These are phyloP conservation scores for Stenogyne calaminthoides DNA, from an alignment of 305 asterid genomes.

Conservation along the genomic window DNA sequence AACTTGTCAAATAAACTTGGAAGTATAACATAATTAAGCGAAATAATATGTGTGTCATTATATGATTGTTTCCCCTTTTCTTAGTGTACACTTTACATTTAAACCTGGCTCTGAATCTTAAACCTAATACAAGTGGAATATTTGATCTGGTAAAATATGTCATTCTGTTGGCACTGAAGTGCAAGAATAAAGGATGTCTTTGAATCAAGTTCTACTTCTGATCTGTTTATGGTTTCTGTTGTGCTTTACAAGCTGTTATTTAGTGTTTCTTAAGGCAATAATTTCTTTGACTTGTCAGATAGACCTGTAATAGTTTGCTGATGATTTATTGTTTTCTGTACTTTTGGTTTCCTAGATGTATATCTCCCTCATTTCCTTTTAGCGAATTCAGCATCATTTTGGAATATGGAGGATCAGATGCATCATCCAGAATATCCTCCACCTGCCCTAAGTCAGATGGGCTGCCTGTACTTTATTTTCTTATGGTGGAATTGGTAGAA, in stretches of 20 bases:
- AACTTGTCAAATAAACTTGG: not conserved
- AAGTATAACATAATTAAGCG: not conserved
- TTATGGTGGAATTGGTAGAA: constrained; percentile 63
- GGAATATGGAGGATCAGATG: constrained; percentile 72
- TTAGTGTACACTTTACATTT: not conserved
- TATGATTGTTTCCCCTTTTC: not conserved
- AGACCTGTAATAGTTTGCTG: constrained; percentile 26
- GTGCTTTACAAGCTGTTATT: constrained; percentile 5
- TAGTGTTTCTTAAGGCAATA: constrained; percentile 11
- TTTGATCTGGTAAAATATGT: not conserved
- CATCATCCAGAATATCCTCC: constrained; percentile 55
- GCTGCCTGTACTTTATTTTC: constrained; percentile 55
- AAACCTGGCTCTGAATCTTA: not conserved
- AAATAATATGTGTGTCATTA: not conserved
- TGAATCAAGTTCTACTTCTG: not conserved
- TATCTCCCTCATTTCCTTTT: constrained; percentile 60
- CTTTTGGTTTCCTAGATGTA: constrained; percentile 41
- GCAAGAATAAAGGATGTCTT: not conserved
- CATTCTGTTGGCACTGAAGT: not conserved
- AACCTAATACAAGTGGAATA: not conserved
- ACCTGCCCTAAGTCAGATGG: constrained; percentile 37
- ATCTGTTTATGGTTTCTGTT: not conserved
- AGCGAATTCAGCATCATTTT: constrained; percentile 52
- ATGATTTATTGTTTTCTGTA: constrained; percentile 26
- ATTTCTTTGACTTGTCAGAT: not conserved